Percentiles rank a stretch among this genome's conserved stretches.
phyloP scores from a whole-genome alignment of 1,139 yeast genomes.

The Arxiozyma heterogenica region DNA sequence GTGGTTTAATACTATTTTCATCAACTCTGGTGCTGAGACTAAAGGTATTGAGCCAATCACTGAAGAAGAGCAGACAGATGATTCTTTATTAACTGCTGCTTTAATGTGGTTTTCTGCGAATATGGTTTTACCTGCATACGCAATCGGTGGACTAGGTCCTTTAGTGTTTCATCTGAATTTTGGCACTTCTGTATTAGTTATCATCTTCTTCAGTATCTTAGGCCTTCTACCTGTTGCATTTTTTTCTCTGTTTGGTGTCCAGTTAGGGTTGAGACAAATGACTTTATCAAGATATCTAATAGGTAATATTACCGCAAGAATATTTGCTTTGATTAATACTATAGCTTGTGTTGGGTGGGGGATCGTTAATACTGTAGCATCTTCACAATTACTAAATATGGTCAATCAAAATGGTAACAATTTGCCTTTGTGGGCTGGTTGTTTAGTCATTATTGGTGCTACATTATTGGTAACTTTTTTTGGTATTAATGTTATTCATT shows the following conservation, averaged over 20 bases:
- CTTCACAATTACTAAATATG: slow-evolving; percentile 75
- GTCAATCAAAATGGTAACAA: slow-evolving; percentile 46
- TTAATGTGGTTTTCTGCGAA: slow-evolving; percentile 93
- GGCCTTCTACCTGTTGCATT: slow-evolving; percentile 77
- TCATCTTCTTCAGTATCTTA: slow-evolving; percentile 61
- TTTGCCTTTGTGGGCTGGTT: slow-evolving; percentile 88
- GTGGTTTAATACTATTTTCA: slow-evolving; percentile 31
- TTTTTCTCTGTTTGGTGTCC: slow-evolving; percentile 76
- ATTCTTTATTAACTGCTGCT: slow-evolving; percentile 59
- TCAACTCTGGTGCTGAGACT: slow-evolving; percentile 36
- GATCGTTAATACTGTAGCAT: slow-evolving; percentile 82
- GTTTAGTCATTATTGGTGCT: slow-evolving; percentile 58
- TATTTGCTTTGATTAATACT: slow-evolving; percentile 69
- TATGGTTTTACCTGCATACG: slow-evolving; percentile 74
- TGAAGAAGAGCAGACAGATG: slow-evolving; percentile 41
- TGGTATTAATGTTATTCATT: slow-evolving; percentile 76
- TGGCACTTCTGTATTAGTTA: slow-evolving; percentile 54
- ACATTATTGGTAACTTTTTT: slow-evolving; percentile 74
- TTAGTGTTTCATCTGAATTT: slow-evolving; percentile 43
- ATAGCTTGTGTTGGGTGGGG: slow-evolving; percentile 95
- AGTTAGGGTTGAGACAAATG: slow-evolving; percentile 84
- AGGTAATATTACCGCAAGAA: slow-evolving; percentile 67
- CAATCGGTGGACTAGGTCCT: slow-evolving; percentile 75
- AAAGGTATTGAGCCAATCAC: slow-evolving; percentile 42
- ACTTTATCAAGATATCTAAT: slow-evolving; percentile 66